phyloP scores from a whole-genome alignment of 768 basidiomycete genomes.

The Lactarius trivialis region DNA sequence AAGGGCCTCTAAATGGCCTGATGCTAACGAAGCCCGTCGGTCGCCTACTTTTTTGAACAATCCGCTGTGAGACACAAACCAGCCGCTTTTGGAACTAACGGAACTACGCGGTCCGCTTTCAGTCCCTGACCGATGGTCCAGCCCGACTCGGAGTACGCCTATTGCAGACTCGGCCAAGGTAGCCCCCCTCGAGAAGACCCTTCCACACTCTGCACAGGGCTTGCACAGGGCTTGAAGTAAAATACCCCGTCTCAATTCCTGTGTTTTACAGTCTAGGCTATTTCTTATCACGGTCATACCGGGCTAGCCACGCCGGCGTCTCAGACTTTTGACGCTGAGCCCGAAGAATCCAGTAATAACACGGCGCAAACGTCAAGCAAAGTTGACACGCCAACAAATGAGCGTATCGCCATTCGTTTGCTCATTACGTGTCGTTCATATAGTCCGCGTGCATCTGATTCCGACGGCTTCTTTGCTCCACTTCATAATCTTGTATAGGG shows the following conservation, averaged over 20 bases:
- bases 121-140: no score
- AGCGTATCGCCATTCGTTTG: neutral
- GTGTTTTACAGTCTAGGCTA: neutral
- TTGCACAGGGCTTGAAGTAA: neutral
- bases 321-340: neutral
- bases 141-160: no score
- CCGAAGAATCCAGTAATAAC: neutral
- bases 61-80: conserved; percentile 13
- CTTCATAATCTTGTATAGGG: neutral
- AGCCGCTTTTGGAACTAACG: conserved; percentile 12
- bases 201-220: neutral
- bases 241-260: neutral
- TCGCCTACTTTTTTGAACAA: conserved; percentile 11
- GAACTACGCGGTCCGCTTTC: neutral
- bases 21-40: neutral
- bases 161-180: no score
- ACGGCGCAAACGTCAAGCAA: neutral
- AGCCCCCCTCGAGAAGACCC: neutral
- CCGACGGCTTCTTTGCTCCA: neutral
- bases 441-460: neutral
- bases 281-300: neutral
- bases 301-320: neutral
- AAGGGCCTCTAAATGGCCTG: neutral
- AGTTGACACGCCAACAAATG: neutral
- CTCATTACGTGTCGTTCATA: conserved; percentile 1